A percentile compares a stretch with the other conserved stretches of the same genome.
Evolutionary conservation across 2,329 filamentous ascomycete species (phyloP).

Genomic region (Pseudogymnoascus sp.): DNA sequence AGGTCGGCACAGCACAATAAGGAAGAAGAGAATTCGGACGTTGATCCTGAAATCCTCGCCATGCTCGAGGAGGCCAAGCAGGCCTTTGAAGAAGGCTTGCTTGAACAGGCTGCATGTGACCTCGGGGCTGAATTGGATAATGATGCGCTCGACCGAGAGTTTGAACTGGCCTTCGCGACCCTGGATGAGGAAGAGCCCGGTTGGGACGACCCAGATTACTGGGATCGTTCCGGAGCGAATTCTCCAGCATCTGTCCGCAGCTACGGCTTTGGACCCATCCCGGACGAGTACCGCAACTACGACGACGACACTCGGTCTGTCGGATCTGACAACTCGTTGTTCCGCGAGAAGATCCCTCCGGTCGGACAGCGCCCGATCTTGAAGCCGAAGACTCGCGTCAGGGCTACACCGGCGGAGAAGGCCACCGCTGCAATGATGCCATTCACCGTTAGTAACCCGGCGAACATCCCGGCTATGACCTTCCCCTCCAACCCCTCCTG

Average conservation of each 20-base stretch:
- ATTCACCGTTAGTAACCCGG: slow-evolving; percentile 4
- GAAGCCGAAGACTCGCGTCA: neutral
- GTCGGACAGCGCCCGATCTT: neutral
- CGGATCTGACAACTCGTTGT: neutral
- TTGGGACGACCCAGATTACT: neutral
- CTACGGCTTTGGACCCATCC: neutral
- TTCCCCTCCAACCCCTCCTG: neutral
- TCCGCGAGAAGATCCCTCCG: neutral
- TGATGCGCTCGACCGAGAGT: neutral
- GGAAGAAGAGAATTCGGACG: neutral
- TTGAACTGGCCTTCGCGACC: neutral
- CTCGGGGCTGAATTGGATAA: neutral
- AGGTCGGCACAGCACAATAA: neutral
- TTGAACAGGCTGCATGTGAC: neutral
- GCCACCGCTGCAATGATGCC: slow-evolving; percentile 1
- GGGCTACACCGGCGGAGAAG: neutral
- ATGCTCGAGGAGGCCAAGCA: neutral
- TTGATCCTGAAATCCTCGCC: slow-evolving; percentile 1
- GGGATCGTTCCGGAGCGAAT: neutral
- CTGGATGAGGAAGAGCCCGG: neutral
- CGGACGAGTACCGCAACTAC: neutral
- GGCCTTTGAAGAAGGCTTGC: neutral
- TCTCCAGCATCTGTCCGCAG: neutral
- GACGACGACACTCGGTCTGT: neutral
- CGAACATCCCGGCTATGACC: neutral